These are phyloP conservation scores for Aspergillus fijiensis DNA, from an alignment of 2,329 filamentous ascomycete species.

Conservation along the genomic window DNA sequence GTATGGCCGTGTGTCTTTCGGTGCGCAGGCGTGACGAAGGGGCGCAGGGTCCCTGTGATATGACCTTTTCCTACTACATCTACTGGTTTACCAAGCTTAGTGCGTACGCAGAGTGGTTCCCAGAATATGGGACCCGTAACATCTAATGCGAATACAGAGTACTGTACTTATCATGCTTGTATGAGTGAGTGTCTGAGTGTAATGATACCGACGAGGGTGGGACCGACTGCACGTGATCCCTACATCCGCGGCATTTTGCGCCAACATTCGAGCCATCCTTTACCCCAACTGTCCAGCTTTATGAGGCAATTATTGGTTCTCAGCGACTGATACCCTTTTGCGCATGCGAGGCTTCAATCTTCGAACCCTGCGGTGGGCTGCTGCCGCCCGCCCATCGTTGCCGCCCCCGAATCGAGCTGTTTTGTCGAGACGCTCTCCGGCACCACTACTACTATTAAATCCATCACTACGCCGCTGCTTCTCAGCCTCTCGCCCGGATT, in stretches of 20 bases:
- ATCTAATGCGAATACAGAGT: background rate
- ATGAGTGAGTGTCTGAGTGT: too few relatives aligned
- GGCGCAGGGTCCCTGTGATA: slow-evolving; percentile 16
- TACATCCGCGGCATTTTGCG: background rate
- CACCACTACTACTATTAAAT: slow-evolving; percentile 2
- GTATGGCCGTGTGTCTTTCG: slow-evolving; percentile 25
- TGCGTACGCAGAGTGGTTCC: background rate
- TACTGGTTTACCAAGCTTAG: background rate
- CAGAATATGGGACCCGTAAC: background rate
- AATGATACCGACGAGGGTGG: too few relatives aligned
- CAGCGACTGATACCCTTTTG: slow-evolving; percentile 6
- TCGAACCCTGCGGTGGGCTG: slow-evolving; percentile 27
- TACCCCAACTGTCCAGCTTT: background rate
- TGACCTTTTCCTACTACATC: slow-evolving; percentile 2
- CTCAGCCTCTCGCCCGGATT: slow-evolving; percentile 17
- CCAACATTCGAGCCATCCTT: background rate
- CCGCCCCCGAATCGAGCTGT: slow-evolving; percentile 11
- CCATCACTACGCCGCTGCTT: slow-evolving; percentile 22
- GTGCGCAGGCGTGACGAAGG: slow-evolving; percentile 27
- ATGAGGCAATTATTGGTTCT: background rate
- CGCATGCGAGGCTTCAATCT: slow-evolving; percentile 33
- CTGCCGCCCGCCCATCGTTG: slow-evolving; percentile 25
- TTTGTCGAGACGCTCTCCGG: slow-evolving; percentile 15
- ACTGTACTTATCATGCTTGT: too few relatives aligned
- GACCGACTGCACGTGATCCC: background rate